A percentile compares a stretch with the other conserved stretches of the same genome.
Evolutionary conservation across 83 land plant genomes (phyloP).

Genomic region (Diphasiastrum complanatum): DNA sequence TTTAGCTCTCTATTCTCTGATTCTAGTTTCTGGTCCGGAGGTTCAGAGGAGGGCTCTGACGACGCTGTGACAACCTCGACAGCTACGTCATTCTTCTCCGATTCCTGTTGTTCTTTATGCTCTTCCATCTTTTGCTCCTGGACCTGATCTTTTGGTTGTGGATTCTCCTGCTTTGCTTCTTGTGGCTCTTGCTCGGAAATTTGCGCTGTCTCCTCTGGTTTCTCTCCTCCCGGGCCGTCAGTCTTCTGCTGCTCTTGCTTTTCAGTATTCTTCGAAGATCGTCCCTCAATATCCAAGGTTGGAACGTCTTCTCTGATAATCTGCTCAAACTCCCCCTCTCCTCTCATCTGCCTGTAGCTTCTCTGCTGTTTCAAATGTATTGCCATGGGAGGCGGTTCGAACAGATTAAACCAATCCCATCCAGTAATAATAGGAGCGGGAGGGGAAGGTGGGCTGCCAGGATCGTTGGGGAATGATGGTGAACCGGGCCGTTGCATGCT

Average conservation of each 20-base stretch:
- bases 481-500: not conserved
- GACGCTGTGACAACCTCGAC: constrained; percentile 6
- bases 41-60: constrained; percentile 15
- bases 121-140: no score
- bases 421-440: not conserved
- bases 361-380: no score
- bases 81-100: constrained; percentile 2
- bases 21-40: constrained; percentile 22
- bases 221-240: not conserved
- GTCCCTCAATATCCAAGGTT: not conserved
- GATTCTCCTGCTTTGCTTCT: no score
- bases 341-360: not conserved
- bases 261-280: no score
- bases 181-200: not conserved
- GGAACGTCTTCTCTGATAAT: not conserved
- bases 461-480: not conserved
- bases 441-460: not conserved
- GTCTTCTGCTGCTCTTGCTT: no score
- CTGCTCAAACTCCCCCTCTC: not conserved
- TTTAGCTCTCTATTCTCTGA: constrained; percentile 39
- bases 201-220: not conserved
- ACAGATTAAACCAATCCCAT: not conserved
- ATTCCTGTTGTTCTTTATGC: no score
- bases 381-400: not conserved
- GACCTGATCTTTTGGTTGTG: no score